Base-by-base conservation (phyloP, 129 eudicot species). In the Centrapalus pauciflorus region DNA sequence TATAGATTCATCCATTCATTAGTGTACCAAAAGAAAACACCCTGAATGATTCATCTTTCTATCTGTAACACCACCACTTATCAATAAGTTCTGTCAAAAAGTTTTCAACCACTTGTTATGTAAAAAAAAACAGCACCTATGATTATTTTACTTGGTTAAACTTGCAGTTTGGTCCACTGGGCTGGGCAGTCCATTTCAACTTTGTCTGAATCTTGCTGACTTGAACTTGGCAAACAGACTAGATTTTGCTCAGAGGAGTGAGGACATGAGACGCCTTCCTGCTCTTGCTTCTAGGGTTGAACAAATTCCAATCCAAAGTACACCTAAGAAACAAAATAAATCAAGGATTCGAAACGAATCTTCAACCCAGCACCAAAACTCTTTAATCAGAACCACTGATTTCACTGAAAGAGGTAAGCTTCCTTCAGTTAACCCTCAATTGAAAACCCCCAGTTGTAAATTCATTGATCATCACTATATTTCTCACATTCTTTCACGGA, bases 231-330 rank as follows among this genome's bases (percentile, higher is more conserved):
- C 34, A 24, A 40, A 20, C 46, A 38, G 33, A 48, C 41, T 26
- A 21, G 55, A 41, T 6, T 72, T 27, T 1, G 33, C 48, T 73
- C 62, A 30, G 62, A 55, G 72, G 78, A 73, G 55, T 29, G 62
- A 55, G 72, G 78, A 73, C 49, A 88, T 88, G 96, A 88, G 84
- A 88, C 85, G 82, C 59, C 66, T 84, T 66, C 81, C 89, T 72
- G 82, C 87, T 72, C 64, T 81, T 63, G 87, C 95, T 74, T 83
- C 90, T 27, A 83, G 90, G 88, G 85, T 76, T 83, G 66, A 78
- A 41, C 77, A 45, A 25, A 46, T 59, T 7, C 64, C 68, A 32
- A 75, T 67, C 52, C 83, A 75, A 10, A 37, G 33, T 20, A 80
- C 75, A 50, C 78, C 78, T 71, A 61, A n/a, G 0, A 12, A 12